These are phyloP conservation scores for Venturia effusa DNA, from an alignment of 2,329 filamentous ascomycete genomes.

Conservation along the genomic window DNA sequence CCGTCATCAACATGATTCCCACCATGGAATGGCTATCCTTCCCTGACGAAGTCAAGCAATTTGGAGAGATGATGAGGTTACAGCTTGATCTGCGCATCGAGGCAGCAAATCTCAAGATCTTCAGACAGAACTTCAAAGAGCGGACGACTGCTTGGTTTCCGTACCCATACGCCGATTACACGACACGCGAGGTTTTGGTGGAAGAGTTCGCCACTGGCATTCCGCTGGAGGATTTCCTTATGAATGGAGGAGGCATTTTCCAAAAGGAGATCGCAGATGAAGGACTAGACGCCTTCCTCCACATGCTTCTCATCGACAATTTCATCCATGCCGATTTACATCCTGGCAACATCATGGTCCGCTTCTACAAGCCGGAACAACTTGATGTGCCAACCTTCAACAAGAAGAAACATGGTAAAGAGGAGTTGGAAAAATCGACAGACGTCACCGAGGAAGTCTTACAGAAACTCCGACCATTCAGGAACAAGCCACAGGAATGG, in stretches of 20 bases:
- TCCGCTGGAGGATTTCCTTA: slow-evolving; percentile 78
- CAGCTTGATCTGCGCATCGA: slow-evolving; percentile 94
- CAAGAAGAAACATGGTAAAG: not conserved
- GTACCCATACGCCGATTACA: slow-evolving; percentile 85
- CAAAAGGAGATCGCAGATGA: slow-evolving; percentile 91
- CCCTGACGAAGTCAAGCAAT: slow-evolving; percentile 86
- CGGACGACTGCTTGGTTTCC: slow-evolving; percentile 94
- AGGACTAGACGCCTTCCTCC: slow-evolving; percentile 87
- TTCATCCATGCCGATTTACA: slow-evolving; percentile 96
- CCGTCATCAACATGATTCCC: slow-evolving; percentile 71
- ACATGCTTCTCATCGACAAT: slow-evolving; percentile 95
- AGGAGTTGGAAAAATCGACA: slow-evolving; percentile 35
- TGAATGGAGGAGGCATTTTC: slow-evolving; percentile 84
- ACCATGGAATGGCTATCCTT: slow-evolving; percentile 97
- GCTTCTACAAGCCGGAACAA: slow-evolving; percentile 79
- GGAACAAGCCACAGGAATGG: slow-evolving; percentile 61
- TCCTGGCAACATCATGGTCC: slow-evolving; percentile 98
- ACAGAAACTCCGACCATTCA: slow-evolving; percentile 63
- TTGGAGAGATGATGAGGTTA: slow-evolving; percentile 98
- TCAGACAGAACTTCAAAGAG: slow-evolving; percentile 82
- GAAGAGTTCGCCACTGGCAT: slow-evolving; percentile 96
- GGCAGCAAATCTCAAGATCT: slow-evolving; percentile 76
- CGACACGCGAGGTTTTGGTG: slow-evolving; percentile 80
- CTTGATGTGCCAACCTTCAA: slow-evolving; percentile 46
- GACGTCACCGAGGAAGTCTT: slow-evolving; percentile 87